Evolutionary conservation across 768 basidiomycete genomes (phyloP).

Genomic region (Lactifluus rugatus): DNA sequence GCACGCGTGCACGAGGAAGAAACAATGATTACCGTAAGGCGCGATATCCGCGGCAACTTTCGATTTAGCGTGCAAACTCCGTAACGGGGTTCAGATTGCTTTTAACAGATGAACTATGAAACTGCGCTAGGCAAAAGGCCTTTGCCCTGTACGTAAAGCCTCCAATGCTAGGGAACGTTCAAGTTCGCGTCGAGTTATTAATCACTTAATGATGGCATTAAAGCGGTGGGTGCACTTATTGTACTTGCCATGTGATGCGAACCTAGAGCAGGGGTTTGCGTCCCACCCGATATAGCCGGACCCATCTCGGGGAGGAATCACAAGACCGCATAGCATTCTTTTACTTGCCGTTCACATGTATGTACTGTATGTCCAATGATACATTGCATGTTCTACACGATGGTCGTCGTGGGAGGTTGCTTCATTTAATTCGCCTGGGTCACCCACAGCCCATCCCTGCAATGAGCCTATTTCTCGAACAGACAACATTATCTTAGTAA

Average conservation of each 20-base stretch:
- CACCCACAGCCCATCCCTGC: too few relatives aligned
- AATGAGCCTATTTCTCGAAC: too few relatives aligned
- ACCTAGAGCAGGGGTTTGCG: too few relatives aligned
- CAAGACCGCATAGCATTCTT: too few relatives aligned
- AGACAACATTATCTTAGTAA: neutral
- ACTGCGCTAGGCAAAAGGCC: neutral
- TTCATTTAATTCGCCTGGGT: too few relatives aligned
- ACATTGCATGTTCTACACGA: too few relatives aligned
- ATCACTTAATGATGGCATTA: neutral
- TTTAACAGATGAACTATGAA: neutral
- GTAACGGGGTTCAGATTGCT: neutral
- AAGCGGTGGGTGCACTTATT: neutral
- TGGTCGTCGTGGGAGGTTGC: neutral
- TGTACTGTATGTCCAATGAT: too few relatives aligned
- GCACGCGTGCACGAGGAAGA: neutral
- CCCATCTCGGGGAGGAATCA: too few relatives aligned
- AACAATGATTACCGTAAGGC: neutral
- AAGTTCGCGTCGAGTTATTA: neutral
- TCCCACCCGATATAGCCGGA: too few relatives aligned
- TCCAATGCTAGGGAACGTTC: neutral
- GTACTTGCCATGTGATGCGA: neutral
- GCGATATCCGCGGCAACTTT: conserved; percentile 4
- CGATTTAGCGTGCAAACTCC: neutral
- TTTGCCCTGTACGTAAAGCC: neutral
- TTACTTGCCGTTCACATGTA: too few relatives aligned